These are phyloP conservation scores for Sclerotinia subarctica DNA, from an alignment of 2,329 filamentous ascomycete species.

Conservation along the genomic window DNA sequence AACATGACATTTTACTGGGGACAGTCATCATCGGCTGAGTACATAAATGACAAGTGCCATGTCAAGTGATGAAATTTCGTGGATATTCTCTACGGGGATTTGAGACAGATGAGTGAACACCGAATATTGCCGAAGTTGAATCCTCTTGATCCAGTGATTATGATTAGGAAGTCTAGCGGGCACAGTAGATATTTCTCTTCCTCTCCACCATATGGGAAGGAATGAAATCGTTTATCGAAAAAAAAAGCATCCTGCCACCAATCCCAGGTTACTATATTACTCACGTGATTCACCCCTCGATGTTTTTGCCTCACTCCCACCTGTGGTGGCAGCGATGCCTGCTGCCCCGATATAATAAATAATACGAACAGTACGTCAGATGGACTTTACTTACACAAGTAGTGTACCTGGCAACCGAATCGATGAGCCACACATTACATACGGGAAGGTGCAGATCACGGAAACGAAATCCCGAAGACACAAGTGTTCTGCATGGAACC, in stretches of 20 bases:
- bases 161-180: background rate
- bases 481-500: background rate
- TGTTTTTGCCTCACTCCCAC: too few species aligned
- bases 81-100: background rate
- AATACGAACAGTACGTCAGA: background rate
- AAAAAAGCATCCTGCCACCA: background rate
- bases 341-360: too few species aligned
- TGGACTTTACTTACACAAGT: background rate
- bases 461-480: background rate
- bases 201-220: background rate
- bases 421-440: background rate
- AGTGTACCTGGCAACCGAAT: background rate
- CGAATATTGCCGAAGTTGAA: background rate
- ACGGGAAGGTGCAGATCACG: background rate
- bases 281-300: background rate
- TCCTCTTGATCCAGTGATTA: slow-evolving; percentile 12
- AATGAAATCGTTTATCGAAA: background rate
- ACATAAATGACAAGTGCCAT: slow-evolving; percentile 3
- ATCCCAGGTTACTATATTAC: background rate
- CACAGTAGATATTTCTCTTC: too few species aligned
- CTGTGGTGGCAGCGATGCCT: background rate
- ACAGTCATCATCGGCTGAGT: background rate
- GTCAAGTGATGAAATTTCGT: background rate
- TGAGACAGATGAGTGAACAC: background rate
- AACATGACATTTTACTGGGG: background rate